phyloP scores from a whole-genome alignment of 225 moss, liverwort and hornwort species.

The Sphagnum tenellum region DNA sequence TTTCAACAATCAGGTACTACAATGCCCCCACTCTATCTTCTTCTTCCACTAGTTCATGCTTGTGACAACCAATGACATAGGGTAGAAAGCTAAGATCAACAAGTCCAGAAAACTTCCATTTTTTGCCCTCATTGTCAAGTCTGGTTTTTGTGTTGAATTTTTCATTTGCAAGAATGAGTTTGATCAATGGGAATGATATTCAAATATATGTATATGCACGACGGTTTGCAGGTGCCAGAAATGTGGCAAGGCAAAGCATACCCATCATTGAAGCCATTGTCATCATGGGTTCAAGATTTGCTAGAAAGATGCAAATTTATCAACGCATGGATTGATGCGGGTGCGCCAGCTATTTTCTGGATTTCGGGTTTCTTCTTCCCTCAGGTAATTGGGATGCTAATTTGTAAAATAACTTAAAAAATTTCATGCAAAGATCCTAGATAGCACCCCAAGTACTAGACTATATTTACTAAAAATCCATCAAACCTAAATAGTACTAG shows the following conservation, averaged over 20 bases:
- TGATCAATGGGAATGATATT: background rate
- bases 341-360: slow-evolving; percentile 65
- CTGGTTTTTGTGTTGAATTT: too few relatives aligned
- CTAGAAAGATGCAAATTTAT: slow-evolving; percentile 73
- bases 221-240: slow-evolving; percentile 52
- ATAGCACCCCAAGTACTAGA: too few relatives aligned
- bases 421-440: too few relatives aligned
- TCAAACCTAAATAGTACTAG: too few relatives aligned
- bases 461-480: too few relatives aligned
- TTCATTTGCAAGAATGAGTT: background rate
- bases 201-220: too few relatives aligned
- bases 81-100: too few relatives aligned
- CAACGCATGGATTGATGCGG: slow-evolving; percentile 48
- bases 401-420: too few relatives aligned
- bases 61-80: too few relatives aligned
- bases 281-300: slow-evolving; percentile 75
- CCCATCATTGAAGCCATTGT: slow-evolving; percentile 70
- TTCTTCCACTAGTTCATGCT: background rate
- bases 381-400: slow-evolving; percentile 25
- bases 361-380: slow-evolving; percentile 88
- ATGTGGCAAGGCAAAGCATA: slow-evolving; percentile 95
- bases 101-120: too few relatives aligned
- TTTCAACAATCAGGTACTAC: slow-evolving; percentile 58
- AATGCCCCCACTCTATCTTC: background rate
- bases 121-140: too few relatives aligned